Conservation (phyloP, 441 rosid species). For the Corymbia citriodora region DNA sequence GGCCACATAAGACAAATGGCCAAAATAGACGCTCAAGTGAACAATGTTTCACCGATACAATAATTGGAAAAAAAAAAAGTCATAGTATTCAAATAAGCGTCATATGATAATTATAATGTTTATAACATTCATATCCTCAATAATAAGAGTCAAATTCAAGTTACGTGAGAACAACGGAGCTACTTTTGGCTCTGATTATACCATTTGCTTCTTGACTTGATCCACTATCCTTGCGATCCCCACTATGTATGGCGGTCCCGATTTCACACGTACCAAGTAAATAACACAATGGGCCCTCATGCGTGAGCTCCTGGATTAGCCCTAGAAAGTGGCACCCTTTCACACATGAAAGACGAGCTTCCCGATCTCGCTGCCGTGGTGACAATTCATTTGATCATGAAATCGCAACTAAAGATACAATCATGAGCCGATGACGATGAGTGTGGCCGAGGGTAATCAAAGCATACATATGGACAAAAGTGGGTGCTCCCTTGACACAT, state of each 20-base stretch:
- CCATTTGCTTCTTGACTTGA: background rate
- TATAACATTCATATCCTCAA: accelerated
- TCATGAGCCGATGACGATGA: background rate
- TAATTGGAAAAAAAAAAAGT: accelerated
- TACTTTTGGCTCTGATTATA: background rate
- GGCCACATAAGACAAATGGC: background rate
- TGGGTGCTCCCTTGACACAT: background rate
- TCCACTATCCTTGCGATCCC: background rate
- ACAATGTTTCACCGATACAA: background rate
- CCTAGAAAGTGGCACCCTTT: background rate
- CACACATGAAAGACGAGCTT: background rate
- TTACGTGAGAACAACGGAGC: background rate
- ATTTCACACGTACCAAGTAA: background rate
- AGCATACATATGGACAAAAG: background rate
- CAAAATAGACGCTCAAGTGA: background rate
- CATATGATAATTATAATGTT: accelerated
- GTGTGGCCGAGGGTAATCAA: background rate
- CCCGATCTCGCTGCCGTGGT: background rate
- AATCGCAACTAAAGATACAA: background rate
- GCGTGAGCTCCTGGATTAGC: background rate
- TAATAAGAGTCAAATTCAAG: background rate
- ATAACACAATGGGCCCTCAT: background rate
- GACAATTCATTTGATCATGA: background rate
- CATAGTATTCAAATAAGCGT: accelerated
- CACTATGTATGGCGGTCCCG: background rate